phyloP scores from a whole-genome alignment of 2,329 filamentous ascomycete genomes.

The Fusarium subtropicale region DNA sequence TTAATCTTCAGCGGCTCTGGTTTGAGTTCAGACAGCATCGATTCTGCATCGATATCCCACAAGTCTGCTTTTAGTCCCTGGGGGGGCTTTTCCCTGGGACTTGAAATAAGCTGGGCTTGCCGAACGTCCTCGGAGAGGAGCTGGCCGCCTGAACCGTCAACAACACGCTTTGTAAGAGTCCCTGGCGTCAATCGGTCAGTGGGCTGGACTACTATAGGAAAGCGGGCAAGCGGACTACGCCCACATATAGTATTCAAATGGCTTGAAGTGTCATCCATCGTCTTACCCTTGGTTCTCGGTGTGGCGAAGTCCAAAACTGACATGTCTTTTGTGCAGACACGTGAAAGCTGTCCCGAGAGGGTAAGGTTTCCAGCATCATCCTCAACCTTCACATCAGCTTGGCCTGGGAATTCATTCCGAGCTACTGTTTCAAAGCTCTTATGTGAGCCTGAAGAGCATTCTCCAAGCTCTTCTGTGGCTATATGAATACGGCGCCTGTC shows the following conservation, averaged over 20 bases:
- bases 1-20: conserved; percentile 45
- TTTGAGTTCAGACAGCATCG: conserved; percentile 37
- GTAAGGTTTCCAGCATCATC: not conserved
- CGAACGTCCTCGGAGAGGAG: conserved; percentile 37
- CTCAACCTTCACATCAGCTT: not conserved
- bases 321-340: conserved; percentile 2
- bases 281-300: conserved; percentile 1
- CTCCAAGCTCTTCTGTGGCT: not conserved
- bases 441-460: not conserved
- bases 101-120: conserved; percentile 36
- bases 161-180: conserved; percentile 40
- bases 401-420: not conserved
- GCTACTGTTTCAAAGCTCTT: conserved; percentile 1
- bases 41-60: conserved; percentile 32
- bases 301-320: conserved; percentile 21
- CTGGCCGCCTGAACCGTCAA: conserved; percentile 43
- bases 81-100: conserved; percentile 19
- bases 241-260: conserved; percentile 26
- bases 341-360: conserved; percentile 17
- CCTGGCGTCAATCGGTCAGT: conserved; percentile 43
- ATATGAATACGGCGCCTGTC: not conserved
- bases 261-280: conserved; percentile 22
- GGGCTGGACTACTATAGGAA: conserved; percentile 45
- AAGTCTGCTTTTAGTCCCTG: conserved; percentile 42
- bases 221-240: conserved; percentile 44